These are phyloP conservation scores for Gynostemma pentaphyllum DNA, from an alignment of 306 rosid genomes.

Conservation along the genomic window DNA sequence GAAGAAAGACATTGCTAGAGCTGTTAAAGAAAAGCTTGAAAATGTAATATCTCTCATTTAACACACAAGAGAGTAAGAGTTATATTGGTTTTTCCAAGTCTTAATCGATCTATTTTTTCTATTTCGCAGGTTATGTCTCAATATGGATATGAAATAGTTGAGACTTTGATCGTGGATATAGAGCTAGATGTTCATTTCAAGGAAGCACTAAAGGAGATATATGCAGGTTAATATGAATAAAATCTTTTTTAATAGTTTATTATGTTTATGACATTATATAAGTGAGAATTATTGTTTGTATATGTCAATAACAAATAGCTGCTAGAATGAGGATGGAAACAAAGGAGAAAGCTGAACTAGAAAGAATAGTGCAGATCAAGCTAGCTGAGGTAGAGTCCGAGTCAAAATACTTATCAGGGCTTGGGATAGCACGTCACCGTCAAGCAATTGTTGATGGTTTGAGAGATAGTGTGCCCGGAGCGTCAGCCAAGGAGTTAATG, in stretches of 20 bases:
- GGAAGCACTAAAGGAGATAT: slow-evolving; percentile 66
- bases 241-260: too few species aligned
- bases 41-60: slow-evolving; percentile 24
- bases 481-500: slow-evolving; percentile 58
- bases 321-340: slow-evolving; percentile 57
- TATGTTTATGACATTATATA: too few species aligned
- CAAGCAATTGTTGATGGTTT: slow-evolving; percentile 76
- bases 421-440: slow-evolving; percentile 66
- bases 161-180: slow-evolving; percentile 56
- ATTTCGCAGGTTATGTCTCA: slow-evolving; percentile 46
- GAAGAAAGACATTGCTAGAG: slow-evolving; percentile 52
- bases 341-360: slow-evolving; percentile 68
- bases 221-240: slow-evolving; percentile 50
- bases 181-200: slow-evolving; percentile 52
- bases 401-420: slow-evolving; percentile 59
- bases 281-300: too few species aligned
- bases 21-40: slow-evolving; percentile 58
- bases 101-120: not conserved
- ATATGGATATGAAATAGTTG: slow-evolving; percentile 56
- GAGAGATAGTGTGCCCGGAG: slow-evolving; percentile 60
- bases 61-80: not conserved
- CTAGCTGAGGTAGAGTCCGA: slow-evolving; percentile 72
- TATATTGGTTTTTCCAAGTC: not conserved
- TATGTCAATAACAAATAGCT: too few species aligned
- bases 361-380: slow-evolving; percentile 59